phyloP scores from a whole-genome alignment of 345 rosid genomes.

The Tarenaya hassleriana region DNA sequence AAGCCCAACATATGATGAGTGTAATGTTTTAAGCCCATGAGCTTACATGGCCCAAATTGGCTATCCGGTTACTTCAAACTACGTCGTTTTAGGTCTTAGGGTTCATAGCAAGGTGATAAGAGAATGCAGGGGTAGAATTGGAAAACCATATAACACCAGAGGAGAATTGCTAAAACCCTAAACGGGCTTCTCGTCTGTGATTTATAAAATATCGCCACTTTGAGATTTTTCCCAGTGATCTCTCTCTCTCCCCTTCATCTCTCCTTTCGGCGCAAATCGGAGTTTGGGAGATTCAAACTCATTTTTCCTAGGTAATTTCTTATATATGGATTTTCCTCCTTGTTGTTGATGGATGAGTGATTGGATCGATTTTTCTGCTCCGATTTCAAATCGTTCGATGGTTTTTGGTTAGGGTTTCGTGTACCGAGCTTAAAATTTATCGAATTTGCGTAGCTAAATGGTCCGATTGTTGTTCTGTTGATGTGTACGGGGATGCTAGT shows the following conservation, averaged over 20 bases:
- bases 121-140: slow-evolving; percentile 12
- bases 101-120: too few species aligned
- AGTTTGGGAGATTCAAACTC: slow-evolving; percentile 4
- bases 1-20: too few species aligned
- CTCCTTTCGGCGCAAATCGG: slow-evolving; percentile 1
- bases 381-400: not conserved
- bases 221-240: too few species aligned
- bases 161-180: slow-evolving; percentile 10
- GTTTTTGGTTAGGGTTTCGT: too few species aligned
- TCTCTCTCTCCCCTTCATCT: slow-evolving; percentile 4
- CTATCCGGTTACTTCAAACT: not conserved
- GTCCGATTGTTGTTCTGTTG: too few species aligned
- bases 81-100: not conserved
- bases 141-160: not conserved
- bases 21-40: too few species aligned
- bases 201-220: not conserved
- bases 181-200: not conserved
- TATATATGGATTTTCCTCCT: not conserved
- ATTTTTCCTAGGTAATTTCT: slow-evolving; percentile 5
- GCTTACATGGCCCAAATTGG: too few species aligned
- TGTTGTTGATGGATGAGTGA: not conserved
- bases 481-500: too few species aligned
- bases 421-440: not conserved
- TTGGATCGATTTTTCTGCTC: not conserved
- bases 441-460: not conserved